Conservation (phyloP, 2,329 filamentous ascomycete genomes). For the Fusarium begoniae region DNA sequence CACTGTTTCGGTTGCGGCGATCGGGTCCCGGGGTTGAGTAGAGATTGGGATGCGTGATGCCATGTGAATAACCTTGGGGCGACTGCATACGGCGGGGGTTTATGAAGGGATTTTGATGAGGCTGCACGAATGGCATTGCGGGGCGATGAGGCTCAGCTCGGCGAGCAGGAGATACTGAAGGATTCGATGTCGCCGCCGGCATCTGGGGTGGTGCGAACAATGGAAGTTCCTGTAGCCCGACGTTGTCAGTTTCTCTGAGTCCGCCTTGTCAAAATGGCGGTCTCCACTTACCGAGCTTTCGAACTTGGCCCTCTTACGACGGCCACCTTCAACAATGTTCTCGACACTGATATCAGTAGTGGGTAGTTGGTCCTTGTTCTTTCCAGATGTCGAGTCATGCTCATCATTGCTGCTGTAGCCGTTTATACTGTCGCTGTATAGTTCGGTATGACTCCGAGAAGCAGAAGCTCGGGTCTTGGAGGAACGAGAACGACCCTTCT, state of each 20-base stretch:
- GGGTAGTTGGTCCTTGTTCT: constrained; percentile 84
- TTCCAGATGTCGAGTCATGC: constrained; percentile 75
- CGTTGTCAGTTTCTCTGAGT: constrained; percentile 44
- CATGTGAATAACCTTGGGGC: constrained; percentile 76
- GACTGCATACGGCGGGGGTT: constrained; percentile 83
- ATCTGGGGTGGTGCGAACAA: constrained; percentile 95
- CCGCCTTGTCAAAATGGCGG: constrained; percentile 35
- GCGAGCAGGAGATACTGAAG: constrained; percentile 93
- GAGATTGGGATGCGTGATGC: constrained; percentile 57
- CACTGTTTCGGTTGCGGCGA: constrained; percentile 73
- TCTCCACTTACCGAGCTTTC: constrained; percentile 88
- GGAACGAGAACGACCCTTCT: constrained; percentile 75
- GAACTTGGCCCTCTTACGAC: constrained; percentile 92
- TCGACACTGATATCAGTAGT: constrained; percentile 98
- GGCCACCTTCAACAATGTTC: constrained; percentile 96
- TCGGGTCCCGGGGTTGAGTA: constrained; percentile 72
- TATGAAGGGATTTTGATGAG: constrained; percentile 81
- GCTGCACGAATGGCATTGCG: constrained; percentile 78
- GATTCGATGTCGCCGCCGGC: constrained; percentile 92
- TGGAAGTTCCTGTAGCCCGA: constrained; percentile 79
- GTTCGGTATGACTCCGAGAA: constrained; percentile 63
- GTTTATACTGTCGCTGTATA: constrained; percentile 70
- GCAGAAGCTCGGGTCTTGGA: constrained; percentile 70
- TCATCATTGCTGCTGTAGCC: constrained; percentile 90
- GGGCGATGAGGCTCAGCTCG: constrained; percentile 77